Percentiles rank a stretch among this genome's conserved stretches.
phyloP scores from a whole-genome alignment of 768 basidiomycete species.

The Rhodotorula babjevae region DNA sequence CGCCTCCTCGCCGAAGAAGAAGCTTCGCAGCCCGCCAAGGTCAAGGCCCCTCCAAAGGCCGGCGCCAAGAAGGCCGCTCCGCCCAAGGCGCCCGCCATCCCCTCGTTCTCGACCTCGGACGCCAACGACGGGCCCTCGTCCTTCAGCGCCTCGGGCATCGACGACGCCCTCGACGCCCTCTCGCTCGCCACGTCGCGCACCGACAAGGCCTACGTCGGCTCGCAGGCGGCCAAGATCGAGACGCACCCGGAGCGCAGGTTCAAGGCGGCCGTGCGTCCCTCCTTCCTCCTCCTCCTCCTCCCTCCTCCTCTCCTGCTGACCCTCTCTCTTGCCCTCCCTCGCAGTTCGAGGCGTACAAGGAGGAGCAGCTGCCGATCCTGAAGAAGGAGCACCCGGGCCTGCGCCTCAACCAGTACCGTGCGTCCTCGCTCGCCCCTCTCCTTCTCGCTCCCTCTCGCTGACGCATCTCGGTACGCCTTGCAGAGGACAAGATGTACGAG shows the following conservation, averaged over 20 bases:
- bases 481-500: constrained; percentile 48
- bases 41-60: constrained; percentile 40
- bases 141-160: constrained; percentile 34
- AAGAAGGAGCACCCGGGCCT: constrained; percentile 51
- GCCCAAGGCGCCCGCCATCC: constrained; percentile 38
- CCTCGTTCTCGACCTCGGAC: constrained; percentile 27
- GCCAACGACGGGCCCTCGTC: not conserved
- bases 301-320: not conserved
- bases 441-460: too few relatives aligned
- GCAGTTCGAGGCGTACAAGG: constrained; percentile 49
- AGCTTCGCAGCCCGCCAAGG: constrained; percentile 31
- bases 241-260: constrained; percentile 47
- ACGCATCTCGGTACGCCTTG: too few relatives aligned
- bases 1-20: constrained; percentile 43
- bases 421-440: not conserved
- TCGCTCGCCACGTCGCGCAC: constrained; percentile 48
- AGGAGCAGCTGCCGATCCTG: constrained; percentile 47
- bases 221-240: constrained; percentile 42
- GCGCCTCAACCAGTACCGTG: constrained; percentile 47
- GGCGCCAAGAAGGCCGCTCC: constrained; percentile 37
- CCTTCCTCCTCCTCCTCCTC: not conserved
- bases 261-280: constrained; percentile 47
- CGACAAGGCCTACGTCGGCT: constrained; percentile 48
- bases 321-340: too few relatives aligned
- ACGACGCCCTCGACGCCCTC: constrained; percentile 48